Evolutionary conservation across 768 basidiomycete genomes (phyloP).

Genomic region (Tricholoma saponaceum): DNA sequence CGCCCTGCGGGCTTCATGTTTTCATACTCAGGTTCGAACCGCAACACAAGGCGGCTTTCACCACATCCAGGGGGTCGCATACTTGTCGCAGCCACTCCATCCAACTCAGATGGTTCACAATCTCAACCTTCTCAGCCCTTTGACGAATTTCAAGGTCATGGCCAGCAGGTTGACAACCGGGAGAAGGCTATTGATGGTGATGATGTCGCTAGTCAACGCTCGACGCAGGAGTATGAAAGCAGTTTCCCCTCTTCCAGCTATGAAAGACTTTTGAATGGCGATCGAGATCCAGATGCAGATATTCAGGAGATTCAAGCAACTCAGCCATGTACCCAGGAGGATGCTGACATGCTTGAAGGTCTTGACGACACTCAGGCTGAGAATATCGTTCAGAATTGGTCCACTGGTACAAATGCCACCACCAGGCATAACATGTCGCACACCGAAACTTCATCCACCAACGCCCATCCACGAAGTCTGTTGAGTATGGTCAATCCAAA

Average conservation of each 20-base stretch:
- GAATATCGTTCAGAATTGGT: neutral
- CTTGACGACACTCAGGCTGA: neutral
- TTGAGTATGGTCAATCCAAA: slow-evolving; percentile 23
- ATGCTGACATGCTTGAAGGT: slow-evolving; percentile 14
- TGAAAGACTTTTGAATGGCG: slow-evolving; percentile 33
- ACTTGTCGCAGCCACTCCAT: slow-evolving; percentile 55
- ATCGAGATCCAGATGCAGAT: slow-evolving; percentile 16
- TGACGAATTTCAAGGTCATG: slow-evolving; percentile 18
- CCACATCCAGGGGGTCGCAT: slow-evolving; percentile 18
- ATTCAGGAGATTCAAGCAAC: slow-evolving; percentile 18
- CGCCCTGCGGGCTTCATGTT: slow-evolving; percentile 1
- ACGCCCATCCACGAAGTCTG: slow-evolving; percentile 14
- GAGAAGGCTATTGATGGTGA: slow-evolving; percentile 12
- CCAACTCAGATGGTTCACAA: slow-evolving; percentile 38
- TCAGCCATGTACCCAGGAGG: slow-evolving; percentile 32
- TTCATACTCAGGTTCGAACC: neutral
- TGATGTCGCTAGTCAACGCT: slow-evolving; percentile 17
- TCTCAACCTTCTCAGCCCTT: slow-evolving; percentile 21
- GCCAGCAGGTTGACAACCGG: slow-evolving; percentile 9
- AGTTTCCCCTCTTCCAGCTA: slow-evolving; percentile 37
- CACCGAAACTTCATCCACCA: neutral
- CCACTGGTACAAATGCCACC: neutral
- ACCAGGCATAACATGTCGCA: neutral
- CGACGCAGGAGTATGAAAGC: slow-evolving; percentile 30
- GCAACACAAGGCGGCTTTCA: slow-evolving; percentile 4